phyloP scores from a whole-genome alignment of 163 green algal species.

The Prototheca wickerhamii region DNA sequence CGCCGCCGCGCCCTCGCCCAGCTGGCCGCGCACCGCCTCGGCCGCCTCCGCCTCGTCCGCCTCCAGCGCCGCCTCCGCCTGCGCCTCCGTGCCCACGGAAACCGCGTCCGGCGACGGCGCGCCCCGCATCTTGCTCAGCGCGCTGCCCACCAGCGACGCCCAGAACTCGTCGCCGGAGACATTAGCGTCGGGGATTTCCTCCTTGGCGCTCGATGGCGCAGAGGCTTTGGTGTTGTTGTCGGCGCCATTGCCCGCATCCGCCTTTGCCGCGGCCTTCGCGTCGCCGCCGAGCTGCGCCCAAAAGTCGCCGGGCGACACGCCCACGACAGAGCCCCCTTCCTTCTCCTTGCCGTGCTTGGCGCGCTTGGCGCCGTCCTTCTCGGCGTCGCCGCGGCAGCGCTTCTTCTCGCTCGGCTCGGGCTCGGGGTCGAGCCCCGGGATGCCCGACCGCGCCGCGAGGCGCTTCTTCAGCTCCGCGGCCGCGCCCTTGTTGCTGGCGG shows the following conservation, averaged over 20 bases:
- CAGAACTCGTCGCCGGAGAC: too few relatives aligned
- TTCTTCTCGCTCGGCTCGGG: neutral
- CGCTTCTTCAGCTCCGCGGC: constrained; percentile 57
- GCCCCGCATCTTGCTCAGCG: neutral
- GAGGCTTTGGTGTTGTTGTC: too few relatives aligned
- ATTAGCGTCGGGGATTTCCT: too few relatives aligned
- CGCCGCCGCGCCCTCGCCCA: neutral
- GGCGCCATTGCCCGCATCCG: too few relatives aligned
- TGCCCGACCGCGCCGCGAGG: constrained; percentile 32
- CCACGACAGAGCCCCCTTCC: constrained; percentile 18
- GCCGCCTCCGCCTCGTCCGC: constrained; percentile 16
- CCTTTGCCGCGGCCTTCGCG: too few relatives aligned
- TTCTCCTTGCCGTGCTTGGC: constrained; percentile 21
- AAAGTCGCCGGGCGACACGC: too few relatives aligned
- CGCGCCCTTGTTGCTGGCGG: constrained; percentile 60
- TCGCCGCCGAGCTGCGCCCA: neutral
- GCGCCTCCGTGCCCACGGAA: neutral
- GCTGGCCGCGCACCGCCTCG: neutral
- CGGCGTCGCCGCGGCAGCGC: neutral
- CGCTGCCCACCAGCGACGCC: too few relatives aligned
- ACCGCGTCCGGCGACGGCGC: neutral
- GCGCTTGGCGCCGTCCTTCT: constrained; percentile 2
- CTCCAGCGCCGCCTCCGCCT: constrained; percentile 8
- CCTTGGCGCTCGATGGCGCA: too few relatives aligned
- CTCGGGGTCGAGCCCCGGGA: neutral